A percentile compares a stretch with the other conserved stretches of the same genome.
These are phyloP conservation scores for Apostasia shenzhenica DNA, from an alignment of 106 monocot genomes.

Conservation along the genomic window DNA sequence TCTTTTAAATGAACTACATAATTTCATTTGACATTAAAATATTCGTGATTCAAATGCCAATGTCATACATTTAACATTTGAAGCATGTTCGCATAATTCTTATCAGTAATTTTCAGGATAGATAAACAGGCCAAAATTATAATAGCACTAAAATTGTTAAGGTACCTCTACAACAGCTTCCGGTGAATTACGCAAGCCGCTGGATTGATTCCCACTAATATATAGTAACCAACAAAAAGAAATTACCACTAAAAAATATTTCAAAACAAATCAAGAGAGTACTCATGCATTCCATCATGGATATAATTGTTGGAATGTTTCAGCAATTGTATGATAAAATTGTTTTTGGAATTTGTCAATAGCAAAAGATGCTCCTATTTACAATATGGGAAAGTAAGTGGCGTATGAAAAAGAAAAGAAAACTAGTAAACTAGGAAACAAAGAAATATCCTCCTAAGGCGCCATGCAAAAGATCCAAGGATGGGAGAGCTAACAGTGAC, in stretches of 20 bases:
- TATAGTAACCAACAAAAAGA: background rate
- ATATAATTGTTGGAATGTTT: background rate
- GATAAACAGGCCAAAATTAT: background rate
- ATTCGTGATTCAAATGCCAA: background rate
- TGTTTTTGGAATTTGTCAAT: too few species aligned
- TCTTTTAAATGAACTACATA: too few species aligned
- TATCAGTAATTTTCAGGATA: background rate
- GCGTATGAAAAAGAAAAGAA: too few species aligned
- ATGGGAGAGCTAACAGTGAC: too few species aligned
- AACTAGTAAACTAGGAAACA: too few species aligned
- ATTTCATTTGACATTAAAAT: too few species aligned
- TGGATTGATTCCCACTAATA: conserved; percentile 62
- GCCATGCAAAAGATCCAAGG: too few species aligned
- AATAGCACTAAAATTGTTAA: background rate
- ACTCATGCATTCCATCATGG: background rate
- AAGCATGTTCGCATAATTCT: background rate
- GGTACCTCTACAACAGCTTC: conserved; percentile 53
- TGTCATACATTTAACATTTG: background rate
- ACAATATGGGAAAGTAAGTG: too few species aligned
- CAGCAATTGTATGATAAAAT: too few species aligned
- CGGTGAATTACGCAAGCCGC: conserved; percentile 80
- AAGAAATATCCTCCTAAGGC: too few species aligned
- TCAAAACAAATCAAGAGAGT: background rate
- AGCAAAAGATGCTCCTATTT: too few species aligned
- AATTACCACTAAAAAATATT: background rate